Percentiles rank a stretch among this genome's conserved stretches.
These are phyloP conservation scores for Fusarium oxysporum DNA, from an alignment of 2,329 filamentous ascomycete species.

Conservation along the genomic window DNA sequence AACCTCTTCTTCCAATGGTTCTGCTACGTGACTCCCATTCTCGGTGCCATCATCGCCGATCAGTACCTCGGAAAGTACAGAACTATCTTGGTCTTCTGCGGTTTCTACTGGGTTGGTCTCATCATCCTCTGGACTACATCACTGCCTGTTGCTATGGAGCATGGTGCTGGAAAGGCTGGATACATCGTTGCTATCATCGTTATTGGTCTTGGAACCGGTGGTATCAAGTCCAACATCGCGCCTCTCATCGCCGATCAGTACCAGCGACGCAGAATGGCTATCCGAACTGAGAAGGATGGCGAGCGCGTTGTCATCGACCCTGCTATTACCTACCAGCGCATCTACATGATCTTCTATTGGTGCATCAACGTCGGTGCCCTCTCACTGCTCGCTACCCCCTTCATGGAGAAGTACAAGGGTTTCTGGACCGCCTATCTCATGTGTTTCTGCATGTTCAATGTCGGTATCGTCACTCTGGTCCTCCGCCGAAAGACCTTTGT, in stretches of 20 bases:
- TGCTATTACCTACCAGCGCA: conserved; percentile 72
- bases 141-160: conserved; percentile 51
- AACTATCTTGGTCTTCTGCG: conserved; percentile 68
- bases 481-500: conserved; percentile 59
- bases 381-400: conserved; percentile 73
- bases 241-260: conserved; percentile 75
- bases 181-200: conserved; percentile 69
- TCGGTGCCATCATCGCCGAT: conserved; percentile 67
- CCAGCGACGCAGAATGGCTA: conserved; percentile 61
- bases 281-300: conserved; percentile 61
- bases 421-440: conserved; percentile 74
- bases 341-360: conserved; percentile 81
- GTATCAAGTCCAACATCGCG: conserved; percentile 74
- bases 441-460: conserved; percentile 70
- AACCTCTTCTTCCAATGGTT: conserved; percentile 68
- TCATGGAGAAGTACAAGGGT: conserved; percentile 74
- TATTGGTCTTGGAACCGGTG: conserved; percentile 74
- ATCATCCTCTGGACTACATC: conserved; percentile 65
- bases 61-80: conserved; percentile 71
- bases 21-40: conserved; percentile 56
- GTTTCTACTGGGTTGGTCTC: conserved; percentile 69
- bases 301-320: conserved; percentile 75
- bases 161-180: conserved; percentile 59
- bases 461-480: conserved; percentile 67
- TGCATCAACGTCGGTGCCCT: conserved; percentile 81